These are phyloP conservation scores for Trichomonascus vanleenenianus DNA, from an alignment of 805 yeast species.

Conservation along the genomic window DNA sequence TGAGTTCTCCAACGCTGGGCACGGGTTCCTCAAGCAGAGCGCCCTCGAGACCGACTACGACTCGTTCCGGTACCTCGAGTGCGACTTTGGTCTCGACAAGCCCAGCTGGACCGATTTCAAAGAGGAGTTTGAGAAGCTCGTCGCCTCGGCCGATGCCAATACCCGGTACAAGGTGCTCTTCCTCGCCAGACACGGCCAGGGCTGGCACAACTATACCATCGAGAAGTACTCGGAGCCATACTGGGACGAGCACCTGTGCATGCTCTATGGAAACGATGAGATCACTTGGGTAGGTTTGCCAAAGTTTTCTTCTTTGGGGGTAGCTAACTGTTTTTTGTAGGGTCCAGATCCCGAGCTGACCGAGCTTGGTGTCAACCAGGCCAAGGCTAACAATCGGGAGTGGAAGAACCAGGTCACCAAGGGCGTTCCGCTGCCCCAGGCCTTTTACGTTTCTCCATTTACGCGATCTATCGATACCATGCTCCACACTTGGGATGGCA, in stretches of 20 bases:
- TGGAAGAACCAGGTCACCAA: conserved; percentile 32
- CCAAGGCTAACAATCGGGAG: conserved; percentile 35
- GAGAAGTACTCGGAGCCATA: conserved; percentile 36
- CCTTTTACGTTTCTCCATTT: conserved; percentile 42
- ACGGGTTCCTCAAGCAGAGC: conserved; percentile 40
- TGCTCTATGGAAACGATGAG: conserved; percentile 11
- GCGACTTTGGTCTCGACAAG: conserved; percentile 34
- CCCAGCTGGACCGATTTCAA: conserved; percentile 32
- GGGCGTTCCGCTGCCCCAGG: conserved; percentile 32
- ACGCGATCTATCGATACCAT: conserved; percentile 44
- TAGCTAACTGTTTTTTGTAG: conserved; percentile 26
- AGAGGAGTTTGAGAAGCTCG: conserved; percentile 27
- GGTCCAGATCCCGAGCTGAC: conserved; percentile 46
- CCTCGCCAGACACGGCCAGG: conserved; percentile 48
- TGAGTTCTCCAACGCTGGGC: conserved; percentile 23
- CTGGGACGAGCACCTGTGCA: conserved; percentile 31
- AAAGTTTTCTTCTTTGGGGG: no score
- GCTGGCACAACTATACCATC: conserved; percentile 44
- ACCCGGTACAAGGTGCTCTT: conserved; percentile 38
- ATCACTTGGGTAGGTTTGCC: conserved; percentile 2
- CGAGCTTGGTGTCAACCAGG: conserved; percentile 37
- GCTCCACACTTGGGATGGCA: conserved; percentile 38
- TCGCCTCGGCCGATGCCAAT: conserved; percentile 22
- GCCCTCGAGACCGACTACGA: conserved; percentile 35
- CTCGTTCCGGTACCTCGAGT: conserved; percentile 36